phyloP scores from a whole-genome alignment of 2,329 filamentous ascomycete genomes.

The Paecilomyces fulvus region DNA sequence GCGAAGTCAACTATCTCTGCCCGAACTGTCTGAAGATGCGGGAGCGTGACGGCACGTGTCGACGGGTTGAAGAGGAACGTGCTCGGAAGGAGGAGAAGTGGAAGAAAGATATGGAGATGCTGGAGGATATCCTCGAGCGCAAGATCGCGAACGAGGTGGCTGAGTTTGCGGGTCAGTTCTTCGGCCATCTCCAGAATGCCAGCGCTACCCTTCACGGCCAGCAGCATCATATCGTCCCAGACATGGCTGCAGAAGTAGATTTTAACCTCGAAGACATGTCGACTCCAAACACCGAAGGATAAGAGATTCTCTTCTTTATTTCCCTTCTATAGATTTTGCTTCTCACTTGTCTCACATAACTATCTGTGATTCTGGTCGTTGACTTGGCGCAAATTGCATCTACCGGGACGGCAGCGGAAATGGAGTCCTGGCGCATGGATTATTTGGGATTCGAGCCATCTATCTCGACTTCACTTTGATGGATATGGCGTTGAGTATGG shows the following conservation, averaged over 20 bases:
- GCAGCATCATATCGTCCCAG: neutral
- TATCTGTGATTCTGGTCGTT: neutral
- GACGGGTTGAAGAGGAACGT: slow-evolving; percentile 30
- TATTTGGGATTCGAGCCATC: neutral
- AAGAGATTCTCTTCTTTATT: neutral
- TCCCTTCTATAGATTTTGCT: neutral
- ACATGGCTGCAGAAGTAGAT: neutral
- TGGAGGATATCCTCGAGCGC: slow-evolving; percentile 31
- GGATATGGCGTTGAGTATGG: neutral
- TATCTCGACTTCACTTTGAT: neutral
- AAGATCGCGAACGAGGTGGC: slow-evolving; percentile 36
- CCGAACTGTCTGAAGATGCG: slow-evolving; percentile 35
- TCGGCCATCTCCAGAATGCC: slow-evolving; percentile 15
- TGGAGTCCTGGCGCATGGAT: neutral
- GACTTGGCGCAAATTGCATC: neutral
- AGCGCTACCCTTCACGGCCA: neutral
- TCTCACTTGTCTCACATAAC: neutral
- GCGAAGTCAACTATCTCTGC: slow-evolving; percentile 35
- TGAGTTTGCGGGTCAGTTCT: slow-evolving; percentile 34
- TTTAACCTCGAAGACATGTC: neutral
- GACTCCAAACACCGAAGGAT: neutral
- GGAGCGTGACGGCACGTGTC: slow-evolving; percentile 32
- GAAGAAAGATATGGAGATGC: slow-evolving; percentile 32
- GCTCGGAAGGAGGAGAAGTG: slow-evolving; percentile 30
- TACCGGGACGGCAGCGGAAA: neutral